Percentiles rank a stretch among this genome's conserved stretches.
Evolutionary conservation across 1,284 basidiomycete genomes (phyloP).

Genomic region (Peniophora sp.): DNA sequence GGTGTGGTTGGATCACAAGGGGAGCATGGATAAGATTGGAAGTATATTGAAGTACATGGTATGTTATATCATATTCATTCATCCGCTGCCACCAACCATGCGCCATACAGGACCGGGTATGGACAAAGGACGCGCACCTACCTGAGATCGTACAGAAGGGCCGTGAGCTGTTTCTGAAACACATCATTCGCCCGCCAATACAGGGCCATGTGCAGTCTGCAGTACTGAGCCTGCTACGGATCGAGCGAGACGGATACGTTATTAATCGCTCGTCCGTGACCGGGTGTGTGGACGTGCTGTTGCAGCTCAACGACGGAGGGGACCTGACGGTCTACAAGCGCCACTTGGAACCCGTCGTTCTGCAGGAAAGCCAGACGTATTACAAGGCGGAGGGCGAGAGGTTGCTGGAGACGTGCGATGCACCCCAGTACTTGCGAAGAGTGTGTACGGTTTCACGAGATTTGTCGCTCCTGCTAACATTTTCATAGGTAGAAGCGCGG

Average conservation of each 20-base stretch:
- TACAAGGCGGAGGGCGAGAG: constrained; percentile 74
- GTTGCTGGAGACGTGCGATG: constrained; percentile 70
- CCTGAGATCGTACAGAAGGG: constrained; percentile 83
- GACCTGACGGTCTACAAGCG: constrained; percentile 68
- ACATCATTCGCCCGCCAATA: constrained; percentile 82
- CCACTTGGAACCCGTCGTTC: constrained; percentile 80
- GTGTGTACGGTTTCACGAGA: constrained; percentile 34
- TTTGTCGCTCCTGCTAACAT: constrained; percentile 8
- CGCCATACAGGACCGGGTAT: constrained; percentile 75
- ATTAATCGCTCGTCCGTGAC: constrained; percentile 91
- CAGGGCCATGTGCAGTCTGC: constrained; percentile 77
- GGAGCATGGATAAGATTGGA: constrained; percentile 84
- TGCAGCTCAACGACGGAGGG: constrained; percentile 52
- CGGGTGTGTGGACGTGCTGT: constrained; percentile 84
- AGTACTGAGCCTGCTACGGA: constrained; percentile 80
- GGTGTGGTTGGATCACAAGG: constrained; percentile 93
- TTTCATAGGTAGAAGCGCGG: constrained; percentile 69
- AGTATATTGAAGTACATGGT: constrained; percentile 98
- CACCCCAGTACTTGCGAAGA: constrained; percentile 74
- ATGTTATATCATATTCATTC: constrained; percentile 17
- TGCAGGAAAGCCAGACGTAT: constrained; percentile 74
- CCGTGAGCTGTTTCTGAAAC: constrained; percentile 76
- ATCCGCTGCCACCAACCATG: constrained; percentile 4
- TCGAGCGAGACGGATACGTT: constrained; percentile 86
- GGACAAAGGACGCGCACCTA: constrained; percentile 64